Conservation (phyloP, 108 stramenopile species). For the Cylindrotheca closterium region DNA sequence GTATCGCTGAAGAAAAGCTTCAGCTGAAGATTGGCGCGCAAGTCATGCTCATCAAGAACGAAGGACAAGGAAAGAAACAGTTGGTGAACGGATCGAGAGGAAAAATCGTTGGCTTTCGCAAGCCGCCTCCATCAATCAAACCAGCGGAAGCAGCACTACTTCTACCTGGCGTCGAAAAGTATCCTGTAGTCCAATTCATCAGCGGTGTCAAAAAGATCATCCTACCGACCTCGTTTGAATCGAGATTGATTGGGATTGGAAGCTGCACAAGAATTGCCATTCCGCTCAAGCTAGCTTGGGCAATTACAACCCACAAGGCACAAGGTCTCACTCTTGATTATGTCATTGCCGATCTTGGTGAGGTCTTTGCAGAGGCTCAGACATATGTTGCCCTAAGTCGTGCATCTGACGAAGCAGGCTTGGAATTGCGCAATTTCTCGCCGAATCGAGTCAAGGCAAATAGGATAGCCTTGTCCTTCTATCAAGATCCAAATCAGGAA, state of each 20-base stretch:
- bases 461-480: conserved; percentile 39
- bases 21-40: conserved; percentile 72
- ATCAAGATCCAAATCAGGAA: conserved; percentile 21
- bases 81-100: conserved; percentile 72
- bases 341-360: conserved; percentile 72
- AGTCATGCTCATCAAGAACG: conserved; percentile 88
- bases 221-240: conserved; percentile 24
- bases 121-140: conserved; percentile 2
- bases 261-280: conserved; percentile 50
- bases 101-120: conserved; percentile 58
- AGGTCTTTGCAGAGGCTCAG: conserved; percentile 89
- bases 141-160: conserved; percentile 11
- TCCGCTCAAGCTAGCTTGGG: conserved; percentile 75
- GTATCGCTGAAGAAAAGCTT: conserved; percentile 44
- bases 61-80: conserved; percentile 12
- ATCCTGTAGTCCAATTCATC: conserved; percentile 45
- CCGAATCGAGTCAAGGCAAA: conserved; percentile 51
- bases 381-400: conserved; percentile 92
- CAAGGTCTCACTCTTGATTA: conserved; percentile 77
- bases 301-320: conserved; percentile 77
- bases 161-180: conserved; percentile 27
- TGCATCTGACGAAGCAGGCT: conserved; percentile 49
- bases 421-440: conserved; percentile 61
- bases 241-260: conserved; percentile 34
- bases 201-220: conserved; percentile 33